These are phyloP conservation scores for Hanseniaspora taiwanica DNA, from an alignment of 805 yeast genomes.

Conservation along the genomic window DNA sequence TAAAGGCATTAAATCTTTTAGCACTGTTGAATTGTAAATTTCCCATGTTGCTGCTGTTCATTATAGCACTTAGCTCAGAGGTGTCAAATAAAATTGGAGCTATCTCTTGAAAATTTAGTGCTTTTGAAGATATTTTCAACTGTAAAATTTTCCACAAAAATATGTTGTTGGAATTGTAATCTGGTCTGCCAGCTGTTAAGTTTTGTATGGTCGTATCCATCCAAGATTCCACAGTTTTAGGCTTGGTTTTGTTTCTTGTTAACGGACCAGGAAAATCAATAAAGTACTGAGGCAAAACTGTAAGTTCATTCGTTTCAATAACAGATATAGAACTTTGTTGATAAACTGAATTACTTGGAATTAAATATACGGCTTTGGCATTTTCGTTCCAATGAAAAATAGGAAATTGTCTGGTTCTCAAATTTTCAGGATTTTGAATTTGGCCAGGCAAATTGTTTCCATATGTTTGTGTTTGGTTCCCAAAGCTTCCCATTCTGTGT, in stretches of 20 bases:
- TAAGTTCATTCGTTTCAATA: background rate
- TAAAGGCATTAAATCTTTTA: constrained; percentile 24
- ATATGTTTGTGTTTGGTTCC: too few relatives aligned
- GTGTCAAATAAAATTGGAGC: constrained; percentile 22
- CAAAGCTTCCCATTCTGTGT: too few relatives aligned
- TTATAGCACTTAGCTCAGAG: constrained; percentile 16
- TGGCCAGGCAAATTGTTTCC: too few relatives aligned
- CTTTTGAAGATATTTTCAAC: constrained; percentile 8
- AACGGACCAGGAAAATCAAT: constrained; percentile 40
- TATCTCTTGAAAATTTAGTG: constrained; percentile 21
- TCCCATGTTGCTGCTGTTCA: constrained; percentile 7
- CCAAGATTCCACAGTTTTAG: constrained; percentile 63
- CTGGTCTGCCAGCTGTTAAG: constrained; percentile 10
- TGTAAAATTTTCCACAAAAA: constrained; percentile 16
- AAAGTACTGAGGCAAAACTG: constrained; percentile 8
- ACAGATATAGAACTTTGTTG: constrained; percentile 2
- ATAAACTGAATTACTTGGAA: constrained; percentile 23
- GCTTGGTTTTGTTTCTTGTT: constrained; percentile 35
- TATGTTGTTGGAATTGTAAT: constrained; percentile 10
- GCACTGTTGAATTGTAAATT: constrained; percentile 11
- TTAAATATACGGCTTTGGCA: constrained; percentile 29
- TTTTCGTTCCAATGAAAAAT: constrained; percentile 53
- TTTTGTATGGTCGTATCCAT: constrained; percentile 26
- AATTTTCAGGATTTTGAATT: constrained; percentile 1
- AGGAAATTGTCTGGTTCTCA: constrained; percentile 49